Percentiles rank a stretch among this genome's conserved stretches.
Evolutionary conservation across 2,329 filamentous ascomycete species (phyloP).

Genomic region (Xenosphaeropsis pyriputrescens): DNA sequence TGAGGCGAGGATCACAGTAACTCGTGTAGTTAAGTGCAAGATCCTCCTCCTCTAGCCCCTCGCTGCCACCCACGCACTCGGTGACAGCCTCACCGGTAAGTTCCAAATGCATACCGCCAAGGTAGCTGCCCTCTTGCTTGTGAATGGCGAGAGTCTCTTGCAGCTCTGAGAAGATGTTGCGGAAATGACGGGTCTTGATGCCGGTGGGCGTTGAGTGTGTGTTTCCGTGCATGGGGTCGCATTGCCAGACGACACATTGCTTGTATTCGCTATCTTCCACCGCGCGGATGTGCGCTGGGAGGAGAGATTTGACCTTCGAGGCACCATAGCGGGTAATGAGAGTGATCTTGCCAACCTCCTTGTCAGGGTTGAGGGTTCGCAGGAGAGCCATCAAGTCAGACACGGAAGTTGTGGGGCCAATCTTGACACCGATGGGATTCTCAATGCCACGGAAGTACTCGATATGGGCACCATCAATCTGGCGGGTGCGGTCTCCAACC

Average conservation of each 20-base stretch:
- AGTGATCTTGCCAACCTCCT: conserved; percentile 84
- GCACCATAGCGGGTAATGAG: conserved; percentile 93
- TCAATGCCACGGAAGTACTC: conserved; percentile 95
- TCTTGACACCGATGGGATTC: conserved; percentile 94
- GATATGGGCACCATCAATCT: conserved; percentile 85
- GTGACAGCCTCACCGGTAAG: conserved; percentile 93
- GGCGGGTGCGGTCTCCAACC: conserved; percentile 93
- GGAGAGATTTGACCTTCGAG: conserved; percentile 54
- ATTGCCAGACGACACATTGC: conserved; percentile 77
- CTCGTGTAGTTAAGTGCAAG: conserved; percentile 84
- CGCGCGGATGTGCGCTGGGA: conserved; percentile 76
- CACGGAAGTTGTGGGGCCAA: conserved; percentile 71
- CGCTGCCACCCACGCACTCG: conserved; percentile 85
- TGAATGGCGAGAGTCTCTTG: conserved; percentile 75
- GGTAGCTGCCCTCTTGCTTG: conserved; percentile 66
- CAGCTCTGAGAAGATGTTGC: conserved; percentile 78
- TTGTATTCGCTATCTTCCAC: conserved; percentile 65
- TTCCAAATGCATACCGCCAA: conserved; percentile 90
- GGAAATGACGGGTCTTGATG: conserved; percentile 87
- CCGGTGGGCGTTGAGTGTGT: conserved; percentile 54
- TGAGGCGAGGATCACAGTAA: conserved; percentile 88
- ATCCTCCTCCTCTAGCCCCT: conserved; percentile 76
- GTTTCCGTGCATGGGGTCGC: conserved; percentile 96
- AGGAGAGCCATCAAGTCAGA: conserved; percentile 67
- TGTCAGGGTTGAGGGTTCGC: conserved; percentile 67